Percentiles rank a stretch among this genome's conserved stretches.
phyloP scores from a whole-genome alignment of 495 filamentous ascomycete species.

The Cryomyces minteri region DNA sequence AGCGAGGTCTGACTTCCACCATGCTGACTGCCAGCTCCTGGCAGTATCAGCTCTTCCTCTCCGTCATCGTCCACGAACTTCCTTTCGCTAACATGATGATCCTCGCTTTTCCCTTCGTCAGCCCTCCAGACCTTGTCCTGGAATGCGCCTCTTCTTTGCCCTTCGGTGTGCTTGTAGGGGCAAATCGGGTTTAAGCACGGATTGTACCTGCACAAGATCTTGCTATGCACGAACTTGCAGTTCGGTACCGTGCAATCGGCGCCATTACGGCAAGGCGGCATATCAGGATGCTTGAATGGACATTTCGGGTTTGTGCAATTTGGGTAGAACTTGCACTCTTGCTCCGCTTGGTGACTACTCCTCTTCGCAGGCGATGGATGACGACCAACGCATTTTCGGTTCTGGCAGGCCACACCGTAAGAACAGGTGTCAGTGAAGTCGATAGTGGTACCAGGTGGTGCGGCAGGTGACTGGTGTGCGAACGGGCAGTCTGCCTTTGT shows the following conservation, averaged over 20 bases:
- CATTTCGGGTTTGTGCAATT: constrained; percentile 73
- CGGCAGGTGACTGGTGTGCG: constrained; percentile 86
- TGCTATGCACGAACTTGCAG: constrained; percentile 79
- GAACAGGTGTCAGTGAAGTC: constrained; percentile 67
- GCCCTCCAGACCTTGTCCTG: constrained; percentile 84
- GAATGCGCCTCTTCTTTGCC: constrained; percentile 58
- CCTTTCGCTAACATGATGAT: constrained; percentile 62
- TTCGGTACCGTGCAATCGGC: constrained; percentile 67
- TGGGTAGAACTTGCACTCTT: constrained; percentile 86
- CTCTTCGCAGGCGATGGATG: constrained; percentile 84
- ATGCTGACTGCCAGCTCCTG: constrained; percentile 26
- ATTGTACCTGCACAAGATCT: constrained; percentile 73
- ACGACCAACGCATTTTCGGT: constrained; percentile 75
- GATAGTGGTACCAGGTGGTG: constrained; percentile 59
- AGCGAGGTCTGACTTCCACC: background rate
- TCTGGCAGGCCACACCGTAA: constrained; percentile 84
- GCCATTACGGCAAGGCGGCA: constrained; percentile 80
- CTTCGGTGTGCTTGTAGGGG: constrained; percentile 80
- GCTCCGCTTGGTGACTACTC: constrained; percentile 55
- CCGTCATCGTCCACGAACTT: constrained; percentile 64
- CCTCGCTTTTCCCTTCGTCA: constrained; percentile 27
- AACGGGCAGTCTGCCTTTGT: constrained; percentile 78
- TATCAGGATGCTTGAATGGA: constrained; percentile 66
- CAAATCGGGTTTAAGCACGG: constrained; percentile 78
- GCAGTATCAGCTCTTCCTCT: constrained; percentile 64